Base-by-base conservation (phyloP, 371 early-diverging fungal species). In the Fennellomyces sp. region DNA sequence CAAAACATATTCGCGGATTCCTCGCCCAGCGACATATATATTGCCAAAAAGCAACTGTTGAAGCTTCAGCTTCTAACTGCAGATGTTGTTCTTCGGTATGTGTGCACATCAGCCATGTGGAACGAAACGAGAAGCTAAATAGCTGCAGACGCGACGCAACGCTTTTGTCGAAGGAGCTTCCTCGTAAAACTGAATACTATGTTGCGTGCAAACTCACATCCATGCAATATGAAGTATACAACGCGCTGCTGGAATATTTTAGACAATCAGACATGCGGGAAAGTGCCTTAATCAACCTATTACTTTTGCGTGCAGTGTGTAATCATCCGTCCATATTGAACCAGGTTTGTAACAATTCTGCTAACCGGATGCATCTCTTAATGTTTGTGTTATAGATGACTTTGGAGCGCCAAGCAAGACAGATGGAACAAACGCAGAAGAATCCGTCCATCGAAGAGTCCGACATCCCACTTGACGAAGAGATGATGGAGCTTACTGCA, bases 261-360 rank as follows among this genome's bases (percentile, higher is more conserved):
- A 12, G 10, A 30, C 8, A 12, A 1, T 19, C 6, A 0, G 31
- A 53, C 13, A 38, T 31, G 0, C 29, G 27, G n/a, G 45, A 25
- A 29, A 23, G 11, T n/a, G 60, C 66, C 12, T 19, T 78, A 25
- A 35, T 56, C 5, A 49, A 33, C 30, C 23, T 74, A 3, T 27
- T 61, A 2, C 29, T 74, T 11, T 61, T 89, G n/a, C 54, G 80
- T 39, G 72, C 75, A 2, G 78, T 91, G 2, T 91, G 91, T 65
- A 91, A 90, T 48, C 92, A 92, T 65, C 93, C 92, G 1, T 70
- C 80, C 2, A 75, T 87, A 2, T 80, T 84, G n/a, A 38, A 61
- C 50, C 65, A 70, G 55, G 55, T 54, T 15, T 23, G 26, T 38
- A 25, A 36, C 25, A 6, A 25, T 49, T 13, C 23, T 11, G 17